Base-by-base conservation (phyloP, 2,329 filamentous ascomycete genomes). In the Colletotrichum sp. region DNA sequence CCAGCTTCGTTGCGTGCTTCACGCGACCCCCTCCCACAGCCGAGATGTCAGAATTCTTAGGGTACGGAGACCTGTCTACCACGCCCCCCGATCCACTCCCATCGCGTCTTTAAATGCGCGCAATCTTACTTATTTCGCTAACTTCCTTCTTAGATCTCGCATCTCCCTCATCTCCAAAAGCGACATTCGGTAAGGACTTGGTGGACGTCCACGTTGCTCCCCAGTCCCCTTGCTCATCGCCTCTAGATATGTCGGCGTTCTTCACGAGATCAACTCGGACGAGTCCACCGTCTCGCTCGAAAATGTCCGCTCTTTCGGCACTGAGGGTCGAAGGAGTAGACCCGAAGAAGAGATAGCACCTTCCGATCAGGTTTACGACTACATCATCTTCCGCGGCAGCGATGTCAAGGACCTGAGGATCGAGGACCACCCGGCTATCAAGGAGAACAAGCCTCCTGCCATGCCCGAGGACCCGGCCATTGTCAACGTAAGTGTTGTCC, bases 371-470 rank as follows among this genome's bases (percentile, higher is more conserved):
- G 90, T 98, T 81, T 99, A 98, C 87, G 97, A 98, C 83, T 98
- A 98, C 87, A 98, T 99, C 81, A 95, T 99, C 77, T 99, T 99
- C 85, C 93, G 96, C 75, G 97, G 97, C 79, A 98, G 95, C 84
- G 97, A 99, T 87, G 97, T 99, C 82, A 99, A 99, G 86, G 97
- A 99, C 84, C 89, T 99, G 80, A 94, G 95, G 80, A 96, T 99
- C 80, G 96, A 98, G 81, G 94, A 98, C 79, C 90, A 93, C 59
- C 91, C 94, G 54, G 90, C 92, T 78, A 91, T 91, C 79, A 92
- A 94, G 83, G 92, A 95, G 81, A 92, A 92, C 76, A 92, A 93
- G 79, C 93, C 93, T 73, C 93, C 94, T 66, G 91, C 92, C 77
- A 91, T 98, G 80, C 96, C 96, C 9, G 94, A 98, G 86, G 97